Percentiles rank a stretch among this genome's conserved stretches.
Evolutionary conservation across 257 asterid genomes (phyloP).

Genomic region (Paraleonurus japonicus): DNA sequence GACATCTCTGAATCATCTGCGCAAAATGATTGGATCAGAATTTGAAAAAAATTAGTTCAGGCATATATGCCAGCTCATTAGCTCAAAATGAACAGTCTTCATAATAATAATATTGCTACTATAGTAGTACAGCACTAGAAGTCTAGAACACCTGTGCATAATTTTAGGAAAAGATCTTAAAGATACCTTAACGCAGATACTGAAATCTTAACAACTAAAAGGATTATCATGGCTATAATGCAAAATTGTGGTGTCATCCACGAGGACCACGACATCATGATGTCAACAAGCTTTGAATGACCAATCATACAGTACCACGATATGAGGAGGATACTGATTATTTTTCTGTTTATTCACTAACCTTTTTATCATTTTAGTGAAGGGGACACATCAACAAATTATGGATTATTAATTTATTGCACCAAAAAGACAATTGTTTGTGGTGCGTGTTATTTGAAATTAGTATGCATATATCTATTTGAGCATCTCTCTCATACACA

Average conservation of each 20-base stretch:
- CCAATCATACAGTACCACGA: neutral
- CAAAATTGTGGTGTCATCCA: neutral
- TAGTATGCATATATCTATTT: neutral
- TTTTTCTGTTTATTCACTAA: neutral
- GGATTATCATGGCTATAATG: neutral
- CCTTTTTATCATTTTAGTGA: neutral
- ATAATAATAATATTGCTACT: conserved; percentile 11
- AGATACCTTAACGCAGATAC: neutral
- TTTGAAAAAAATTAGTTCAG: no score
- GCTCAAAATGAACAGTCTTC: conserved; percentile 4
- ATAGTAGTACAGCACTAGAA: neutral
- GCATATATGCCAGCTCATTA: no score
- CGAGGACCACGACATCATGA: neutral
- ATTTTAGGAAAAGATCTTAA: neutral
- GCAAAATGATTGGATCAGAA: conserved; percentile 24
- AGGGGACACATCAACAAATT: neutral
- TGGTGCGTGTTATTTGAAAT: neutral
- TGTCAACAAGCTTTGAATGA: neutral
- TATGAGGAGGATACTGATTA: neutral
- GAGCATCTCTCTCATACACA: neutral
- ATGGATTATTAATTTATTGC: neutral
- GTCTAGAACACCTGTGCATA: neutral
- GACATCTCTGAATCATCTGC: conserved; percentile 81
- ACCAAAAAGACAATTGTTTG: neutral
- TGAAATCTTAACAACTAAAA: neutral